phyloP scores from a whole-genome alignment of 768 basidiomycete genomes.

The Podaxis rugospora region DNA sequence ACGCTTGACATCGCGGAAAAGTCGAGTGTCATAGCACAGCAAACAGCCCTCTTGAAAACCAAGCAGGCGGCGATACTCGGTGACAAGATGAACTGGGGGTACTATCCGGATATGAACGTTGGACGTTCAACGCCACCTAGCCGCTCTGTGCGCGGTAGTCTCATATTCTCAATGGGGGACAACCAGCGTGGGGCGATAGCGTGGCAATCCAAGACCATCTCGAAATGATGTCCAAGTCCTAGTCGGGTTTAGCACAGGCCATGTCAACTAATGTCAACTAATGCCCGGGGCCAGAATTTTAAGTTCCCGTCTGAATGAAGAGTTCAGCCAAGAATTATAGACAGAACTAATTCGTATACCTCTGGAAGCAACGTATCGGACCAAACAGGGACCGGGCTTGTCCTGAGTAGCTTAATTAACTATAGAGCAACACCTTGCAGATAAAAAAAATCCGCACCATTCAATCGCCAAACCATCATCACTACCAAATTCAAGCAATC shows the following conservation, averaged over 20 bases:
- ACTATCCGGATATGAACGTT: too few species aligned
- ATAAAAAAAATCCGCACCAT: neutral
- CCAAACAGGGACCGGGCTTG: slow-evolving; percentile 9
- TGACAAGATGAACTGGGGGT: too few species aligned
- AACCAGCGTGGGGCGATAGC: too few species aligned
- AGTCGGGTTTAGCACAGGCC: neutral
- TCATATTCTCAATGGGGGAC: too few species aligned
- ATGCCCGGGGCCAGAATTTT: neutral
- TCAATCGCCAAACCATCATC: slow-evolving; percentile 11
- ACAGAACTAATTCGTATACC: neutral
- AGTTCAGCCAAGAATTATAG: neutral
- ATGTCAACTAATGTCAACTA: neutral
- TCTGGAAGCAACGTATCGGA: slow-evolving; percentile 10
- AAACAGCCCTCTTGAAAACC: neutral
- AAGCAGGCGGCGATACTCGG: neutral
- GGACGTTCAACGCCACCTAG: too few species aligned
- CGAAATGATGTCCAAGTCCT: neutral
- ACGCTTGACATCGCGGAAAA: neutral
- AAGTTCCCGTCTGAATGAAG: neutral
- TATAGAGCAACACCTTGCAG: neutral
- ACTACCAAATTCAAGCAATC: neutral
- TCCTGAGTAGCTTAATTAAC: neutral
- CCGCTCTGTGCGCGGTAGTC: too few species aligned
- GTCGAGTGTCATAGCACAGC: neutral
- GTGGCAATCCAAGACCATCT: too few species aligned